Percentiles rank a stretch among this genome's conserved stretches.
phyloP scores from a whole-genome alignment of 192 early-diverging fungal species.

The Podila horticola region DNA sequence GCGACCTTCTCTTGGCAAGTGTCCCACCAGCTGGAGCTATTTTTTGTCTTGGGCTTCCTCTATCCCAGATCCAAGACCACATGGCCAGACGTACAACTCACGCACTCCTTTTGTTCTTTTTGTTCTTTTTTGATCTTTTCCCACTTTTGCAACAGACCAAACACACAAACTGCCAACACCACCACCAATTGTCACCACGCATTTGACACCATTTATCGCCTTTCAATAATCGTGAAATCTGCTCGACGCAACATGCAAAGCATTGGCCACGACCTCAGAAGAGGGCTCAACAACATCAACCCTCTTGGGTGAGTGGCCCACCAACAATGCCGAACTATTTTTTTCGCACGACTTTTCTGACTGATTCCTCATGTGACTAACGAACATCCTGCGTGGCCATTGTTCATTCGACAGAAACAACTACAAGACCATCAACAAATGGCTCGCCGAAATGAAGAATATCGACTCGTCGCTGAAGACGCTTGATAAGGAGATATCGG shows the following conservation, averaged over 20 bases:
- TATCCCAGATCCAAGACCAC: no score
- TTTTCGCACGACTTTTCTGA: background rate
- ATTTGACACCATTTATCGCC: background rate
- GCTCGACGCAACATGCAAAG: slow-evolving; percentile 26
- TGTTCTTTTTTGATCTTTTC: slow-evolving; percentile 3
- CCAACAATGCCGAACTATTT: background rate
- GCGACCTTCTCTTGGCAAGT: no score
- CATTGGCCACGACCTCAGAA: slow-evolving; percentile 46
- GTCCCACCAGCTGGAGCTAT: no score
- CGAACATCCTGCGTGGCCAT: background rate
- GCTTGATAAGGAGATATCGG: slow-evolving; percentile 40
- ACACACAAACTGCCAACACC: background rate
- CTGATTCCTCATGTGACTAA: background rate
- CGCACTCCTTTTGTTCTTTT: background rate
- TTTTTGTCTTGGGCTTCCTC: no score
- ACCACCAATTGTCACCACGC: background rate
- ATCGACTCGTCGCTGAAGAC: slow-evolving; percentile 44
- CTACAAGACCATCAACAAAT: slow-evolving; percentile 49
- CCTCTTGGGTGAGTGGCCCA: slow-evolving; percentile 32
- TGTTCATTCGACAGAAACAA: slow-evolving; percentile 20
- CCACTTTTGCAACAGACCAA: background rate
- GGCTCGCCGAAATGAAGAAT: slow-evolving; percentile 51
- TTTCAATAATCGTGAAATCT: background rate
- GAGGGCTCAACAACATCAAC: slow-evolving; percentile 48
- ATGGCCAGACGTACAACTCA: no score